phyloP scores from a whole-genome alignment of 164 flowering plant species.

The Chimonanthus salicifolius region DNA sequence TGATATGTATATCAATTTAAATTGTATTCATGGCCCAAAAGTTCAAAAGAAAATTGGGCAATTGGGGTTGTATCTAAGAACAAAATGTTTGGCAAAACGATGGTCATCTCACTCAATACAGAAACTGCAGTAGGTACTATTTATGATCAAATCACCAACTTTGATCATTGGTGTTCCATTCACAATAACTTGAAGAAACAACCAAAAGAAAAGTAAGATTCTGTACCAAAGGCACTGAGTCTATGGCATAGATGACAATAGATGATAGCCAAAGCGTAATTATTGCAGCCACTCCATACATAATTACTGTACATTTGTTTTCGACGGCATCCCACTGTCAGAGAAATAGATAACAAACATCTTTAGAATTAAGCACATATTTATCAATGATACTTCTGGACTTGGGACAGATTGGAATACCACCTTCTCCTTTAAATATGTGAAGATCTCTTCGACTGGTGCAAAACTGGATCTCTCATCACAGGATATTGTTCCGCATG shows the following conservation, averaged over 20 bases:
- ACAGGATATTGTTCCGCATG: conserved; percentile 21
- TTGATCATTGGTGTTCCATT: not conserved
- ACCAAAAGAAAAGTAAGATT: not conserved
- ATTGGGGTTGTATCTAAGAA: not conserved
- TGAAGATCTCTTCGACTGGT: conserved; percentile 55
- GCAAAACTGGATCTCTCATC: conserved; percentile 53
- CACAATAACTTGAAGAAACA: not conserved
- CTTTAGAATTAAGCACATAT: conserved; percentile 4
- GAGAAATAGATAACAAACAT: conserved; percentile 1
- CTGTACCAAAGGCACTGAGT: conserved; percentile 89
- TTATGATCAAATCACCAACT: not conserved
- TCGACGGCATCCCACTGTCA: conserved; percentile 90
- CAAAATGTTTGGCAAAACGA: not conserved
- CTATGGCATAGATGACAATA: conserved; percentile 74
- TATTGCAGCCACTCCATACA: conserved; percentile 92
- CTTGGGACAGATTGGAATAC: conserved; percentile 14
- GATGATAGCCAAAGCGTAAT: conserved; percentile 94
- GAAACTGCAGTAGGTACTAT: too few species aligned
- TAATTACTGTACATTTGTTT: conserved; percentile 82
- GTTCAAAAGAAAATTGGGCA: not conserved
- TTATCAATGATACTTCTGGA: not conserved
- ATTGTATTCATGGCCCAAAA: not conserved
- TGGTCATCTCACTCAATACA: too few species aligned
- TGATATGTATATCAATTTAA: not conserved
- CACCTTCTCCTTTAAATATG: conserved; percentile 87